A percentile compares a stretch with the other conserved stretches of the same genome.
These are phyloP conservation scores for Populus pruinosa DNA, from an alignment of 345 rosid species.

Conservation along the genomic window DNA sequence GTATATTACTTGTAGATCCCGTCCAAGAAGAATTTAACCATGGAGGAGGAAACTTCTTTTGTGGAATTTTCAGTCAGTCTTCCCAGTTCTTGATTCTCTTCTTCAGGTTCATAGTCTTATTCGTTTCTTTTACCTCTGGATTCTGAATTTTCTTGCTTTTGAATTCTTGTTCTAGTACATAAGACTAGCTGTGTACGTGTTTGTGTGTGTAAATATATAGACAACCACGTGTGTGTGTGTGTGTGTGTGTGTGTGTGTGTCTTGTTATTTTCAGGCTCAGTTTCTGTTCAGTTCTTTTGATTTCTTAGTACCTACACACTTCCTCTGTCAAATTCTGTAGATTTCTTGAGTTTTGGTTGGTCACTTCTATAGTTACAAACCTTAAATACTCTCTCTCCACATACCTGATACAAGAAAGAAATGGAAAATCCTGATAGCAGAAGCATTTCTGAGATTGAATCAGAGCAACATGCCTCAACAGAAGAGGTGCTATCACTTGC, in stretches of 20 bases:
- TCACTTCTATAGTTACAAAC: neutral
- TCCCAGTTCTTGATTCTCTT: neutral
- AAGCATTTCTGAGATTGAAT: conserved; percentile 35
- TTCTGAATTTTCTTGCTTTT: neutral
- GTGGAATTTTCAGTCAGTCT: conserved; percentile 8
- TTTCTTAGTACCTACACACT: neutral
- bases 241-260: neutral
- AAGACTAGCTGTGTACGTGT: neutral
- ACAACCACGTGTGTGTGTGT: neutral
- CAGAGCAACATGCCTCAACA: conserved; percentile 30
- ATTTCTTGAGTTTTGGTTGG: neutral
- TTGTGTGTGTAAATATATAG: neutral
- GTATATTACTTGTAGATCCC: conserved; percentile 7
- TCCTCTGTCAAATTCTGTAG: neutral
- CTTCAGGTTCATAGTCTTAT: conserved; percentile 22
- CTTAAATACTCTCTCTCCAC: neutral
- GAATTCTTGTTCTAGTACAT: neutral
- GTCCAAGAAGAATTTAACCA: conserved; percentile 6
- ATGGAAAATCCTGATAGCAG: conserved; percentile 30
- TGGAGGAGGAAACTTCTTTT: neutral
- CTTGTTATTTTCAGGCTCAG: neutral
- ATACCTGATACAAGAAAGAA: neutral
- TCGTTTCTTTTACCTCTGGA: conserved; percentile 2
- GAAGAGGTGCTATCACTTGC: conserved; percentile 37
- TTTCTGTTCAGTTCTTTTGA: neutral